Base-by-base conservation (phyloP, 192 early-diverging fungal genomes). In the Coemansia sp. region DNA sequence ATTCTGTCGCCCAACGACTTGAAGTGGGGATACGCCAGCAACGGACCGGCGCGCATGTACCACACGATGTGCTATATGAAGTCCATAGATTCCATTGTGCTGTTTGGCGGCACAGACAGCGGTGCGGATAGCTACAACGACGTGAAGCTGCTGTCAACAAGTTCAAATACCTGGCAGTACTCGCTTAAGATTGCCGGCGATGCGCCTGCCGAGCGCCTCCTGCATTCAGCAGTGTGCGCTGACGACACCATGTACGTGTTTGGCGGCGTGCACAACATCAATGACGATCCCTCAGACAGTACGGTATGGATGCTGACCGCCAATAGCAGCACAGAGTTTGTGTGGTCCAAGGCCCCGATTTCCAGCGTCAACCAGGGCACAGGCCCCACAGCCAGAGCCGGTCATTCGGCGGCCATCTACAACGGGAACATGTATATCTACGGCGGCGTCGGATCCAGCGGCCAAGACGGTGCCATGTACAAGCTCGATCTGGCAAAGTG, bases 171-270 rank as follows among this genome's bases (percentile, higher is more conserved):
- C 2, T 87, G 85, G 87, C 57, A 70, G 58, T 69, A 81, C 26
- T 34, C 72, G 39, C 47, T 72, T 35, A 61, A 66, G 4, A 43
- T 79, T 42, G 20, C 43, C 14, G 81, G 63, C 26, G 66, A 64
- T 39, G 76, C 76, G 19, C 85, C 42, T 63, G 75, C 51, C 60
- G 64, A 82, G 38, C 78, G 88, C 8, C 64, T 81, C 14, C 45
- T 83, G 44, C 88, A 87, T 30, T 79, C 86, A 0, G 83, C 88
- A 2, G 82, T 83, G 1, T 90, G 88, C 55, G 39, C 82, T 8
- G 51, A 82, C 20, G 74, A 87, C 49, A 79, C 75, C 19, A 87
- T 87, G 83, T 79, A 85, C 50, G 77, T 90, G 40, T 90, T 82
- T 67, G 87, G 87, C 67, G 78, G 78, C 11, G 17, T 59, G 15